A percentile compares a stretch with the other conserved stretches of the same genome.
Evolutionary conservation across 1,139 yeast genomes (phyloP).

Genomic region (Blastobotrys apis): DNA sequence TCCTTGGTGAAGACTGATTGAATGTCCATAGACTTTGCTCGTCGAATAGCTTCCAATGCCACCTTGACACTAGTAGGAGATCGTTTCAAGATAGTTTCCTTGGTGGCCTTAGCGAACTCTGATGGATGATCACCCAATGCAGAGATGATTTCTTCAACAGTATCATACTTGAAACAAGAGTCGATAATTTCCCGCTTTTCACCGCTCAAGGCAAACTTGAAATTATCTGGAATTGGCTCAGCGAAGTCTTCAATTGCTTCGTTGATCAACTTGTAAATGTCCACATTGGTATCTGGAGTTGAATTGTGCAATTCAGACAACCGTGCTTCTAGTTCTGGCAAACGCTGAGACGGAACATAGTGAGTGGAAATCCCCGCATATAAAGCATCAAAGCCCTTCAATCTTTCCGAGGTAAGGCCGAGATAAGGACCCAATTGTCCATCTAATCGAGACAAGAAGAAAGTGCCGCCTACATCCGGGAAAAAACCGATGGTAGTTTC

Average conservation of each 20-base stretch:
- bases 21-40: slow-evolving; percentile 57
- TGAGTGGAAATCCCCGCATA: slow-evolving; percentile 88
- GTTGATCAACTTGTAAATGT: slow-evolving; percentile 59
- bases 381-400: slow-evolving; percentile 75
- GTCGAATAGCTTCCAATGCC: slow-evolving; percentile 63
- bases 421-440: slow-evolving; percentile 80
- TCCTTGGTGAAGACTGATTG: slow-evolving; percentile 69
- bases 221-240: slow-evolving; percentile 60
- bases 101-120: slow-evolving; percentile 61
- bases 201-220: slow-evolving; percentile 54
- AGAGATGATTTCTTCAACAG: slow-evolving; percentile 59
- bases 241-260: slow-evolving; percentile 74
- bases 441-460: slow-evolving; percentile 78
- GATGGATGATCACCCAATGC: slow-evolving; percentile 50
- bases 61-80: slow-evolving; percentile 80
- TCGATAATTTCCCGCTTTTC: slow-evolving; percentile 64
- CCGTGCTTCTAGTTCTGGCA: slow-evolving; percentile 59
- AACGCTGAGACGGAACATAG: slow-evolving; percentile 63
- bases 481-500: slow-evolving; percentile 96
- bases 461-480: slow-evolving; percentile 94
- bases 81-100: slow-evolving; percentile 51
- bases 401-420: slow-evolving; percentile 78
- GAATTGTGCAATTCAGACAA: slow-evolving; percentile 45
- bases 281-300: slow-evolving; percentile 30
- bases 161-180: slow-evolving; percentile 54